These are phyloP conservation scores for Fusarium oxysporum DNA, from an alignment of 2,329 filamentous ascomycete genomes.

Conservation along the genomic window DNA sequence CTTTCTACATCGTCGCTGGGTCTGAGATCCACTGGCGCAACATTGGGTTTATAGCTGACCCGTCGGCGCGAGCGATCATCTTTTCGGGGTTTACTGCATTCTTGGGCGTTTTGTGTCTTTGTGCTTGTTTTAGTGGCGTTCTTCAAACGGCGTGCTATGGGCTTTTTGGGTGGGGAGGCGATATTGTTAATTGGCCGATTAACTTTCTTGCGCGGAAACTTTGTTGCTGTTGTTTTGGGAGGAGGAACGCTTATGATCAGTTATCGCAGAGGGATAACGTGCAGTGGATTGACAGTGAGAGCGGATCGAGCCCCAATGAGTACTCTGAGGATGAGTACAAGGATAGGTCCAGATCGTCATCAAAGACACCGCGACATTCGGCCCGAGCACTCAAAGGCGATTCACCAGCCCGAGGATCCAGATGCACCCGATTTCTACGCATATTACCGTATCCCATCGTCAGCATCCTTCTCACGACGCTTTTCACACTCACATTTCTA, in stretches of 20 bases:
- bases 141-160: slow-evolving; percentile 45
- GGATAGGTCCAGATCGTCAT: slow-evolving; percentile 14
- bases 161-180: slow-evolving; percentile 45
- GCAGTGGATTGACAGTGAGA: slow-evolving; percentile 12
- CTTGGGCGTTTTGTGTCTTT: slow-evolving; percentile 29
- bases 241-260: slow-evolving; percentile 10
- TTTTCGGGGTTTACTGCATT: slow-evolving; percentile 49
- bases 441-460: slow-evolving; percentile 40
- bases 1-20: slow-evolving; percentile 50
- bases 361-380: background rate
- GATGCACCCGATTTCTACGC: slow-evolving; percentile 6
- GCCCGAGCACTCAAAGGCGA: background rate
- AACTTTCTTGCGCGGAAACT: slow-evolving; percentile 19
- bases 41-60: slow-evolving; percentile 48
- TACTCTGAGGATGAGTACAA: slow-evolving; percentile 22
- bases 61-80: slow-evolving; percentile 48
- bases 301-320: background rate
- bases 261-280: slow-evolving; percentile 16
- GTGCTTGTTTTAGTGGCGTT: slow-evolving; percentile 39
- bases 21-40: slow-evolving; percentile 54
- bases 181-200: slow-evolving; percentile 47
- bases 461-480: slow-evolving; percentile 41
- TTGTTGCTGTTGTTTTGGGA: slow-evolving; percentile 4
- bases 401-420: slow-evolving; percentile 2
- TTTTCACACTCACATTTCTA: slow-evolving; percentile 40